phyloP scores from a whole-genome alignment of 1,139 yeast species.

The Lodderomyces metapsilosis region DNA sequence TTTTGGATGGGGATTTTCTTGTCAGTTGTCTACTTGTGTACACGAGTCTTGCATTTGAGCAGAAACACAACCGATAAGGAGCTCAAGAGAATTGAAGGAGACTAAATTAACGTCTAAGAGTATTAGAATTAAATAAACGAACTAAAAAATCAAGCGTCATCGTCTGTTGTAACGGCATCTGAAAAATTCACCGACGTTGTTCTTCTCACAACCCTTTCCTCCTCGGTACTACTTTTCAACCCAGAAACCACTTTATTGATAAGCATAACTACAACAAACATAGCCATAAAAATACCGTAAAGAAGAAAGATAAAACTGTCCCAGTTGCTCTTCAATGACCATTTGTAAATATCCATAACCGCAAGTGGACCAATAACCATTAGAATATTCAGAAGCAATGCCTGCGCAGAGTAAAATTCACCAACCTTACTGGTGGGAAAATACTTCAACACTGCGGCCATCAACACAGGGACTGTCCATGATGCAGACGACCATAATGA shows the following conservation, averaged over 20 bases:
- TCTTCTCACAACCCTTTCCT: constrained; percentile 1
- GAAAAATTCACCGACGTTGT: background rate
- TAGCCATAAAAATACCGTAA: constrained; percentile 8
- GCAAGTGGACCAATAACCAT: constrained; percentile 27
- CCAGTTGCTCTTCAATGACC: constrained; percentile 12
- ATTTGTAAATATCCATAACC: constrained; percentile 28
- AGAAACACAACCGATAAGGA: constrained; percentile 1
- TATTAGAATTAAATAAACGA: no score
- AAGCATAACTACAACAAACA: constrained; percentile 5
- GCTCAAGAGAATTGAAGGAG: background rate
- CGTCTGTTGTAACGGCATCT: background rate
- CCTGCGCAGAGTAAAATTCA: constrained; percentile 30
- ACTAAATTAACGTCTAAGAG: no score
- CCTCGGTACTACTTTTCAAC: constrained; percentile 6
- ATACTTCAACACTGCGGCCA: constrained; percentile 34
- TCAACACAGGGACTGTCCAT: constrained; percentile 31
- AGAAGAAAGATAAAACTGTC: constrained; percentile 14
- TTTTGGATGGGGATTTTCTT: constrained; percentile 3
- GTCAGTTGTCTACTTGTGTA: background rate
- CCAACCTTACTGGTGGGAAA: constrained; percentile 29
- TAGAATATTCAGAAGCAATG: constrained; percentile 30
- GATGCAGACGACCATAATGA: constrained; percentile 46
- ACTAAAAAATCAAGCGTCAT: background rate
- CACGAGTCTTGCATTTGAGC: constrained; percentile 6
- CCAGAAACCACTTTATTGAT: constrained; percentile 4